These are phyloP conservation scores for Lachnellula hyalina DNA, from an alignment of 2,329 filamentous ascomycete species.

Conservation along the genomic window DNA sequence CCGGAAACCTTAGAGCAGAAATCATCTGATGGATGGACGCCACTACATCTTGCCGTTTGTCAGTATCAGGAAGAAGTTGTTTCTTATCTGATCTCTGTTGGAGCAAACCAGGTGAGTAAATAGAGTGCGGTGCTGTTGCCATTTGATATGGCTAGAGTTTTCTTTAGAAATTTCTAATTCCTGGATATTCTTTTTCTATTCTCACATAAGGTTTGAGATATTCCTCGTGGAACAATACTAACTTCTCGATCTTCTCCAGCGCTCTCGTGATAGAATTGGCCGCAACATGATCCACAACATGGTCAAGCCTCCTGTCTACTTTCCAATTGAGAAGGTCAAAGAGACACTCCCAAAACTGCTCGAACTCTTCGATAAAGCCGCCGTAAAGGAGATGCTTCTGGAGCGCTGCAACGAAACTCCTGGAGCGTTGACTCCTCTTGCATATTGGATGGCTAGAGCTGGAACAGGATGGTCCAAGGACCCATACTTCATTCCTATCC, in stretches of 20 bases:
- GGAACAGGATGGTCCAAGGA: slow-evolving; percentile 20
- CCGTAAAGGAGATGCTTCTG: slow-evolving; percentile 52
- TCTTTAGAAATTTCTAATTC: no score
- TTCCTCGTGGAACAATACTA: no score
- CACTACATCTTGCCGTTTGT: slow-evolving; percentile 61
- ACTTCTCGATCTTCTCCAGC: slow-evolving; percentile 20
- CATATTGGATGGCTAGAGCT: slow-evolving; percentile 44
- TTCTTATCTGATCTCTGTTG: slow-evolving; percentile 58
- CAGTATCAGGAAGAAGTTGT: slow-evolving; percentile 49
- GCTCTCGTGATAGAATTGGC: slow-evolving; percentile 52
- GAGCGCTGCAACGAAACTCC: slow-evolving; percentile 50
- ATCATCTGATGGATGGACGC: slow-evolving; percentile 54
- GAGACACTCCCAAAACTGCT: slow-evolving; percentile 43
- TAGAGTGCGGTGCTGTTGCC: no score
- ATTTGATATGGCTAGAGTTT: no score
- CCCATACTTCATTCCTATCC: slow-evolving; percentile 40
- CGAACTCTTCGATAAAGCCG: slow-evolving; percentile 50
- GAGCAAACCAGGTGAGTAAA: slow-evolving; percentile 53
- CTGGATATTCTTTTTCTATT: no score
- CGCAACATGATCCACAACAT: slow-evolving; percentile 66
- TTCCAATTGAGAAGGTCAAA: slow-evolving; percentile 16
- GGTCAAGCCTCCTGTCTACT: slow-evolving; percentile 13
- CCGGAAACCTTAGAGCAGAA: slow-evolving; percentile 61
- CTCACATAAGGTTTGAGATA: no score
- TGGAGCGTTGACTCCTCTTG: slow-evolving; percentile 58